Evolutionary conservation across 202 grass and related monocot species (phyloP).

Genomic region (Cymbopogon flexuosus): DNA sequence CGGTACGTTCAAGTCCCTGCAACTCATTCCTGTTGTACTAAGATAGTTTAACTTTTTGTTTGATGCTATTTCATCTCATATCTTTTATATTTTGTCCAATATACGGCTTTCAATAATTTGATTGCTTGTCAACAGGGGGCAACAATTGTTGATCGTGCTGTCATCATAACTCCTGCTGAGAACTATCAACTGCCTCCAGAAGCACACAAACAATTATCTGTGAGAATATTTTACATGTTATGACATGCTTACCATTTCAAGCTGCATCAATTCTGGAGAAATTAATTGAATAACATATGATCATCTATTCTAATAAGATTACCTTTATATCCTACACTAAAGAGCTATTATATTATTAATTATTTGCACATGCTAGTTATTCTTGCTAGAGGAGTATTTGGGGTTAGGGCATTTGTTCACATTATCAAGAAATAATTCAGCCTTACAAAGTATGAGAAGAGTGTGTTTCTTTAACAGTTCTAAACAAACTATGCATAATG

Average conservation of each 20-base stretch:
- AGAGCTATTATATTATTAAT: neutral
- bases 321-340: neutral
- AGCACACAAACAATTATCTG: constrained; percentile 45
- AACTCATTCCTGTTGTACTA: constrained; percentile 20
- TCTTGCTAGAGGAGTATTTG: neutral
- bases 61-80: neutral
- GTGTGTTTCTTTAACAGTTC: neutral
- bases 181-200: constrained; percentile 82
- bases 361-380: constrained; percentile 1
- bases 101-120: constrained; percentile 13
- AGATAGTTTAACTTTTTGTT: neutral
- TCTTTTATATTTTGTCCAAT: neutral
- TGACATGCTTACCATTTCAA: constrained; percentile 4
- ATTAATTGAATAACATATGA: neutral
- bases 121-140: constrained; percentile 58
- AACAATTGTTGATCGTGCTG: constrained; percentile 79
- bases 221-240: constrained; percentile 33
- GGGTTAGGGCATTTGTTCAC: neutral
- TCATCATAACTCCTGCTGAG: constrained; percentile 64
- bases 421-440: neutral
- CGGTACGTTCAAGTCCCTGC: constrained; percentile 49
- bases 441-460: neutral
- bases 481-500: neutral
- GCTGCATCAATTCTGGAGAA: constrained; percentile 10
- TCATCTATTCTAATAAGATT: neutral